Evolutionary conservation across 805 yeast species (phyloP).

Genomic region (Wickerhamomyces rabaulensis): DNA sequence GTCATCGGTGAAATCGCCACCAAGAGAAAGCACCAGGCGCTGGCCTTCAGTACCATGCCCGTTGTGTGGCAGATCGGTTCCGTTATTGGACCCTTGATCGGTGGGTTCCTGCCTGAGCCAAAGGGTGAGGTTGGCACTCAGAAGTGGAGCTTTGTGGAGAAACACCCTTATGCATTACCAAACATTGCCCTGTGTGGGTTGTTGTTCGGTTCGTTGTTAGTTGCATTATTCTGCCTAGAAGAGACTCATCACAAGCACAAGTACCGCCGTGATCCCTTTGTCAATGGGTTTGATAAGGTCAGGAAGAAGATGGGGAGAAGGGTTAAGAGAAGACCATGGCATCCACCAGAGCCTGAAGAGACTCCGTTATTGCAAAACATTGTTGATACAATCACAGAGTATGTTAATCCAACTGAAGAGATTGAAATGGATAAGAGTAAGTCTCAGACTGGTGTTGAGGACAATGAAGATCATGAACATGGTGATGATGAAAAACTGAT

Average conservation of each 20-base stretch:
- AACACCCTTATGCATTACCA: slow-evolving; percentile 14
- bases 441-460: background rate
- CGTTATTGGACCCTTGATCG: slow-evolving; percentile 15
- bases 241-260: slow-evolving; percentile 15
- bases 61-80: slow-evolving; percentile 13
- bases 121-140: background rate
- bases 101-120: slow-evolving; percentile 8
- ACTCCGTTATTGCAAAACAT: background rate
- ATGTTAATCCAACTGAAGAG: background rate
- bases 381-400: background rate
- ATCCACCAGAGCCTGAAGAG: background rate
- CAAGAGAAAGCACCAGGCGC: slow-evolving; percentile 14
- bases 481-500: background rate
- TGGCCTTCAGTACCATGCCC: slow-evolving; percentile 17
- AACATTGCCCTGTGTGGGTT: slow-evolving; percentile 9
- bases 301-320: slow-evolving; percentile 2
- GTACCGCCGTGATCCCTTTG: slow-evolving; percentile 13
- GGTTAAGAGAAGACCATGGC: background rate
- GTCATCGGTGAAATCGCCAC: slow-evolving; percentile 14
- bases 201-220: slow-evolving; percentile 2
- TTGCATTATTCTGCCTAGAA: slow-evolving; percentile 14
- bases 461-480: background rate
- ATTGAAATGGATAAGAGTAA: background rate
- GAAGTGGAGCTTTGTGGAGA: slow-evolving; percentile 2
- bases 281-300: slow-evolving; percentile 9